A percentile compares a stretch with the other conserved stretches of the same genome.
Conservation (phyloP, 345 rosid species). For the Geranium brycei region DNA sequence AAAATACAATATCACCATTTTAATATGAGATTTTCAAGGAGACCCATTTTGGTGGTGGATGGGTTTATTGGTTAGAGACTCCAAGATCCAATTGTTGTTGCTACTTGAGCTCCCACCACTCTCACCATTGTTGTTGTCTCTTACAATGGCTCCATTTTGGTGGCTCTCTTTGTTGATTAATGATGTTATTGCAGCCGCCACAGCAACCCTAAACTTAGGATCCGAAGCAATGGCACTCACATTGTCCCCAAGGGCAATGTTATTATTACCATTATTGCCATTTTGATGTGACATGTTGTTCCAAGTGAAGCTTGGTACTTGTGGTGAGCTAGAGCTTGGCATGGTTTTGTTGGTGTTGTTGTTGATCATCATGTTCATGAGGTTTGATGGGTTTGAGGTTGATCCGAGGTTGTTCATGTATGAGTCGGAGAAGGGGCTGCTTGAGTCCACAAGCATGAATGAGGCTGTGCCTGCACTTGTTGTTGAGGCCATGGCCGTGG, state of each 20-base stretch:
- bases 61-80: too few relatives aligned
- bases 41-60: too few relatives aligned
- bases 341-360: not conserved
- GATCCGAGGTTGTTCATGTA: slow-evolving; percentile 11
- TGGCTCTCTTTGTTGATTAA: slow-evolving; percentile 25
- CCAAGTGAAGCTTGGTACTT: slow-evolving; percentile 1
- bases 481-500: slow-evolving; percentile 48
- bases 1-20: too few relatives aligned
- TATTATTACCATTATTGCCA: not conserved
- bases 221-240: slow-evolving; percentile 33
- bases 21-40: too few relatives aligned
- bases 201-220: slow-evolving; percentile 47
- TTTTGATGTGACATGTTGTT: not conserved
- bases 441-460: slow-evolving; percentile 33
- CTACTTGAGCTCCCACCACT: too few relatives aligned
- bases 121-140: too few relatives aligned
- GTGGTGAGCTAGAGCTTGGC: slow-evolving; percentile 9
- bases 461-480: slow-evolving; percentile 33
- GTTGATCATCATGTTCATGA: slow-evolving; percentile 12
- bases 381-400: slow-evolving; percentile 8
- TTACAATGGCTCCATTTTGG: not conserved
- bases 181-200: slow-evolving; percentile 42
- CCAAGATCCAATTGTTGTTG: too few relatives aligned
- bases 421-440: slow-evolving; percentile 10
- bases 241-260: slow-evolving; percentile 3